These are phyloP conservation scores for Fragaria vesca DNA, from an alignment of 306 rosid species.

Conservation along the genomic window DNA sequence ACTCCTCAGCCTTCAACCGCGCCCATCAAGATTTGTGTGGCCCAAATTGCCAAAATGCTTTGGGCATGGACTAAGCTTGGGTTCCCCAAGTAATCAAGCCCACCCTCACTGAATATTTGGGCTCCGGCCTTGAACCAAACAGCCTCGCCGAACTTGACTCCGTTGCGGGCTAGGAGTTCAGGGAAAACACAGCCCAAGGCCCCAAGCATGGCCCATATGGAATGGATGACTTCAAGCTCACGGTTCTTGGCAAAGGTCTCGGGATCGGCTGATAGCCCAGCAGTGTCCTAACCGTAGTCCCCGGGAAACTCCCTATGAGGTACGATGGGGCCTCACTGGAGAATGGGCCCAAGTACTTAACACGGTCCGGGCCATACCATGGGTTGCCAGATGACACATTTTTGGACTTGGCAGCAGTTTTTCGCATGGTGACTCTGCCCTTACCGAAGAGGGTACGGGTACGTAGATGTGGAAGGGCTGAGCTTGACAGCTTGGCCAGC, in stretches of 20 bases:
- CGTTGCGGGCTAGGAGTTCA: neutral
- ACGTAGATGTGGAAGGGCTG: neutral
- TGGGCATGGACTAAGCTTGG: neutral
- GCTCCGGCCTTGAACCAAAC: slow-evolving; percentile 1
- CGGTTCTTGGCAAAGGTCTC: neutral
- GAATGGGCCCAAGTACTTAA: slow-evolving; percentile 2
- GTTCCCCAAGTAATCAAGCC: slow-evolving; percentile 2
- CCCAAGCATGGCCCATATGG: slow-evolving; percentile 2
- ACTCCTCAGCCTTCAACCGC: neutral
- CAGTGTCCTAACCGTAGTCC: neutral
- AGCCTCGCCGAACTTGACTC: neutral
- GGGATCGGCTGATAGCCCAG: neutral
- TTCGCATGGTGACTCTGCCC: neutral
- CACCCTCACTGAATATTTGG: neutral
- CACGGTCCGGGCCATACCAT: neutral
- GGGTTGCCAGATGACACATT: neutral
- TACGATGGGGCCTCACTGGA: neutral
- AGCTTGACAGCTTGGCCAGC: slow-evolving; percentile 6
- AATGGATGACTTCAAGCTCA: slow-evolving; percentile 7
- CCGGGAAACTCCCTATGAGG: neutral
- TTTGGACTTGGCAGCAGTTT: neutral
- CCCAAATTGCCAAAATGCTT: neutral
- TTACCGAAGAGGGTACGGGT: neutral
- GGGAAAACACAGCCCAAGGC: neutral
- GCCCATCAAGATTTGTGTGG: neutral